Conservation (phyloP, 129 eudicot genomes). For the Tagetes erecta region DNA sequence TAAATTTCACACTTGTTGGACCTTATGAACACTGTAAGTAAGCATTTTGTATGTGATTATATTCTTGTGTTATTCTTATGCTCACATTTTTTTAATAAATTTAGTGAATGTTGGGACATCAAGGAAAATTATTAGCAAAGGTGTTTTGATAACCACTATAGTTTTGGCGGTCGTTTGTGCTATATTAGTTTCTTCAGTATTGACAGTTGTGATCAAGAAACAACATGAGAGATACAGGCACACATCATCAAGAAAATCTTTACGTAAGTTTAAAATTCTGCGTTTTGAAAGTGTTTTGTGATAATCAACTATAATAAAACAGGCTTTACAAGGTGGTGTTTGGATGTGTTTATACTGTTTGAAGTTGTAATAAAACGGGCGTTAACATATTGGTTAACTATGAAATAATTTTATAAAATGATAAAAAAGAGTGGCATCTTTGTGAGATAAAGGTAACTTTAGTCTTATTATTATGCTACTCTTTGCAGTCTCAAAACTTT, state of each 20-base stretch:
- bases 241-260: slow-evolving; percentile 44
- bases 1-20: slow-evolving; percentile 82
- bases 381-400: background rate
- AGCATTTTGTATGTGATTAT: background rate
- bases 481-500: slow-evolving; percentile 60
- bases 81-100: slow-evolving; percentile 26
- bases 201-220: slow-evolving; percentile 50
- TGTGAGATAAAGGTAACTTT: too few relatives aligned
- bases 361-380: background rate
- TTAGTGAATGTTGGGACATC: slow-evolving; percentile 54
- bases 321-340: background rate
- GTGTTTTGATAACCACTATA: slow-evolving; percentile 38
- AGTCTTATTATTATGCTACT: background rate
- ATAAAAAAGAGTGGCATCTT: background rate
- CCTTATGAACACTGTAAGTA: slow-evolving; percentile 72
- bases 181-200: slow-evolving; percentile 35
- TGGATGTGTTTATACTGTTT: background rate
- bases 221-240: slow-evolving; percentile 38
- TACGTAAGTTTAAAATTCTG: slow-evolving; percentile 44
- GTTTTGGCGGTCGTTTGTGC: slow-evolving; percentile 48
- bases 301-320: background rate
- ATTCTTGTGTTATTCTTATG: slow-evolving; percentile 16
- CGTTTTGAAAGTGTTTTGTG: slow-evolving; percentile 6
- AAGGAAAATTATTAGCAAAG: slow-evolving; percentile 47
- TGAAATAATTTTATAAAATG: background rate